These are phyloP conservation scores for Rhodamnia rubescens DNA, from an alignment of 345 rosid species.

Conservation along the genomic window DNA sequence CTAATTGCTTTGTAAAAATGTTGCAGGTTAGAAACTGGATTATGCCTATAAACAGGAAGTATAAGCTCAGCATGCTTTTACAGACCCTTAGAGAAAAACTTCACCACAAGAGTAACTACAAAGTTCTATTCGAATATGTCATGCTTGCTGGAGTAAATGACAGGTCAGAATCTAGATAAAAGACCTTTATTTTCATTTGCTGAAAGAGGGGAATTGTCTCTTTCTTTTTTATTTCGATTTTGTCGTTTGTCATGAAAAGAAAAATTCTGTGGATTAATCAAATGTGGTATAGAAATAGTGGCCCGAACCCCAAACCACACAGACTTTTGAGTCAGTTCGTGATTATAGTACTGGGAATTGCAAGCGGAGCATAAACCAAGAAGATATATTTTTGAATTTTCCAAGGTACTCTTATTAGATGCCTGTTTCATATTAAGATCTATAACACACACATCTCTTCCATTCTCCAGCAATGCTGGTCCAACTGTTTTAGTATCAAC, in stretches of 20 bases:
- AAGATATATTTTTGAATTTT: neutral
- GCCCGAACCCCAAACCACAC: neutral
- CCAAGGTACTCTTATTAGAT: neutral
- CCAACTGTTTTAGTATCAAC: too few relatives aligned
- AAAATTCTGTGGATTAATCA: neutral
- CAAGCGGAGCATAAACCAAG: neutral
- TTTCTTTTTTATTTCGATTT: neutral
- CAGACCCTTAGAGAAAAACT: slow-evolving; percentile 71
- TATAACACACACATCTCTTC: neutral
- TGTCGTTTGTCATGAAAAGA: neutral
- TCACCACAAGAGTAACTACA: slow-evolving; percentile 44
- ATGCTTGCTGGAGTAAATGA: slow-evolving; percentile 90
- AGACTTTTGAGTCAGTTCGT: neutral
- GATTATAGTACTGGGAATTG: neutral
- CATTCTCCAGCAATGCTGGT: neutral
- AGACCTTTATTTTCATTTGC: neutral
- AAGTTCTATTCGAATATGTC: slow-evolving; percentile 83
- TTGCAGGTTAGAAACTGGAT: slow-evolving; percentile 91
- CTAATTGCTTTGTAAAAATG: neutral
- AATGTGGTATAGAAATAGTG: neutral
- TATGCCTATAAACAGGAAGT: slow-evolving; percentile 87
- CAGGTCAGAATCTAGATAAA: slow-evolving; percentile 29
- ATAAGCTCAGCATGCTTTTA: slow-evolving; percentile 66
- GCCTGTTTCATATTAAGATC: neutral
- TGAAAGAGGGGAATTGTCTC: neutral